These are phyloP conservation scores for Dittrichia graveolens DNA, from an alignment of 129 eudicot genomes.

Conservation along the genomic window DNA sequence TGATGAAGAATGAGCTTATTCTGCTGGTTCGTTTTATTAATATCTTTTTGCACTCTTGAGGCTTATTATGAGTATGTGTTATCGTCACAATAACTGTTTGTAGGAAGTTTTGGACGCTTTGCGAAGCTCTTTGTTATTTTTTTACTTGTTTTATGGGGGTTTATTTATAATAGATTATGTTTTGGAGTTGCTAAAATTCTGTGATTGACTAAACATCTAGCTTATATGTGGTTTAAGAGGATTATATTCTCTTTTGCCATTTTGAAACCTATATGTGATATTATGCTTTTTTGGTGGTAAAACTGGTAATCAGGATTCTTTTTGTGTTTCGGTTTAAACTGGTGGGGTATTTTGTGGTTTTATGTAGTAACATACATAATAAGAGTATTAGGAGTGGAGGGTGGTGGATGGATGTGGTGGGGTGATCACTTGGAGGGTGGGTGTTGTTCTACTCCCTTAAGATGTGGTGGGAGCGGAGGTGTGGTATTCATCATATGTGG, in stretches of 20 bases:
- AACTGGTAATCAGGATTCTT: neutral
- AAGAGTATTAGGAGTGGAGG: no score
- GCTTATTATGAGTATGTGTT: conserved; percentile 8
- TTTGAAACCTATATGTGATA: neutral
- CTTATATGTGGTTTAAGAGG: no score
- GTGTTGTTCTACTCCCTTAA: no score
- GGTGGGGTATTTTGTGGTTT: no score
- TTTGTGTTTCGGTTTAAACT: no score
- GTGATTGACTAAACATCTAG: neutral
- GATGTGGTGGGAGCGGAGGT: no score
- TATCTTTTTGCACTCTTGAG: neutral
- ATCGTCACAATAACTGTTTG: conserved; percentile 11
- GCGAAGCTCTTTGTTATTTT: conserved; percentile 9
- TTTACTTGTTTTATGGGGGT: conserved; percentile 13
- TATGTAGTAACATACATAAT: no score
- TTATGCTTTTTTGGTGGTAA: neutral
- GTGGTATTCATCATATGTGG: no score
- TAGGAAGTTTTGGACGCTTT: conserved; percentile 44
- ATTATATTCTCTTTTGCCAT: no score
- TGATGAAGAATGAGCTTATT: conserved; percentile 51
- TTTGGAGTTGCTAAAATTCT: neutral
- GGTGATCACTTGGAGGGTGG: no score
- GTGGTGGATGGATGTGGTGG: no score
- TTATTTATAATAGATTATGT: conserved; percentile 10
- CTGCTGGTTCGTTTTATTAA: neutral